Percentiles rank a stretch among this genome's conserved stretches.
Conservation (phyloP, 257 asterid species). For the Cordia subcordata region DNA sequence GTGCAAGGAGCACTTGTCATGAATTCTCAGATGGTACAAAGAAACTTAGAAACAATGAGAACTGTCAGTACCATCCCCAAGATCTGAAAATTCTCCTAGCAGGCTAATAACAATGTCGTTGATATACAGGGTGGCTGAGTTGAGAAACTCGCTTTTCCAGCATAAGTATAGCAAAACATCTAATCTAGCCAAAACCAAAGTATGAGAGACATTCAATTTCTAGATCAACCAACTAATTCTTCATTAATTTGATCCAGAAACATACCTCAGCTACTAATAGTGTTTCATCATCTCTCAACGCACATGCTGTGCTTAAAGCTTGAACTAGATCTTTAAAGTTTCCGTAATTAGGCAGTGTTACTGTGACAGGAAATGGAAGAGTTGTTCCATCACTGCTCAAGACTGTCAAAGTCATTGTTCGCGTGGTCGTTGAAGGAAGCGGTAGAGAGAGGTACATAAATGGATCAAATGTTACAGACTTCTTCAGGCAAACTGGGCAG, state of each 20-base stretch:
- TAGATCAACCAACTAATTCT: constrained; percentile 1
- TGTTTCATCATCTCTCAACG: constrained; percentile 50
- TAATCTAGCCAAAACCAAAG: background rate
- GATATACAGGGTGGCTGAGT: no score
- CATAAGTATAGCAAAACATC: no score
- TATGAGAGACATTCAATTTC: constrained; percentile 5
- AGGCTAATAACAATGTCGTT: no score
- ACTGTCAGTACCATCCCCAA: no score
- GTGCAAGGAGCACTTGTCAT: no score
- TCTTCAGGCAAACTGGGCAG: constrained; percentile 58
- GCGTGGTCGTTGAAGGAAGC: constrained; percentile 47
- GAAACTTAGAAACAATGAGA: no score
- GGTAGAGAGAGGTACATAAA: constrained; percentile 69
- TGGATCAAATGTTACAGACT: constrained; percentile 58
- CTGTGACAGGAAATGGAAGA: constrained; percentile 43
- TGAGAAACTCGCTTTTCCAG: no score
- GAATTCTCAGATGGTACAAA: no score
- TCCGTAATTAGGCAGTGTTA: constrained; percentile 53
- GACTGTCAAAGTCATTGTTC: constrained; percentile 55
- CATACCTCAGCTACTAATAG: constrained; percentile 59
- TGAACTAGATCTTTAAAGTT: constrained; percentile 46
- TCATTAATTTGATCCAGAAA: constrained; percentile 7
- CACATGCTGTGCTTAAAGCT: constrained; percentile 42
- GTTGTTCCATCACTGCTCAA: constrained; percentile 40
- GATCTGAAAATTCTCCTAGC: no score